Percentiles rank a stretch among this genome's conserved stretches.
Conservation (phyloP, 2,329 filamentous ascomycete species). For the Pseudogymnoascus sp. region DNA sequence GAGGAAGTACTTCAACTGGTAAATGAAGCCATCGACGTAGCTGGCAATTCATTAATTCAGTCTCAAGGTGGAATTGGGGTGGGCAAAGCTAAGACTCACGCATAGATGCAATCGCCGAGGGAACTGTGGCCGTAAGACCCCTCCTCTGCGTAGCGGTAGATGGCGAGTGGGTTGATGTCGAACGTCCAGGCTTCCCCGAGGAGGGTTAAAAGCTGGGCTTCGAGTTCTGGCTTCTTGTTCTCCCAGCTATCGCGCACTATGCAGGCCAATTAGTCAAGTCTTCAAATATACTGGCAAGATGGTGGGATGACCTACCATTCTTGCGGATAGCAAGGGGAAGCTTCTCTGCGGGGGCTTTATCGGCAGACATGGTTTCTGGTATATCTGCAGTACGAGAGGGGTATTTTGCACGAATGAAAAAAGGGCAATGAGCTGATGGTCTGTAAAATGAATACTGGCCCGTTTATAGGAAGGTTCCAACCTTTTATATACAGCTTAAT, state of each 20-base stretch:
- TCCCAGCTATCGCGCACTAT: constrained; percentile 46
- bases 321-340: constrained; percentile 43
- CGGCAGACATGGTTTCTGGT: constrained; percentile 13
- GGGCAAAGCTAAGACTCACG: constrained; percentile 27
- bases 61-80: neutral
- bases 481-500: neutral
- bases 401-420: neutral
- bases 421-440: neutral
- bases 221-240: constrained; percentile 35
- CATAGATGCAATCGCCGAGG: constrained; percentile 36
- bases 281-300: neutral
- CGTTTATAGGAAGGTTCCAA: neutral
- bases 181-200: constrained; percentile 43
- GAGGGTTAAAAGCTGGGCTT: constrained; percentile 35
- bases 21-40: constrained; percentile 36
- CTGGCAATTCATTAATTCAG: constrained; percentile 23
- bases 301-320: constrained; percentile 33
- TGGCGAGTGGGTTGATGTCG: constrained; percentile 37
- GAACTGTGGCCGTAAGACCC: constrained; percentile 27
- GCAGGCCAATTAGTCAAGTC: constrained; percentile 11
- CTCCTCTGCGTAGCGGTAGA: constrained; percentile 39
- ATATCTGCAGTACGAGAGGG: neutral
- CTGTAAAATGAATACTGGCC: neutral
- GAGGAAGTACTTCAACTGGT: constrained; percentile 33
- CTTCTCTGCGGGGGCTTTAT: constrained; percentile 38